A percentile compares a stretch with the other conserved stretches of the same genome.
These are phyloP conservation scores for Pneumocystis murina DNA, from an alignment of 1,139 yeast genomes.

Conservation along the genomic window DNA sequence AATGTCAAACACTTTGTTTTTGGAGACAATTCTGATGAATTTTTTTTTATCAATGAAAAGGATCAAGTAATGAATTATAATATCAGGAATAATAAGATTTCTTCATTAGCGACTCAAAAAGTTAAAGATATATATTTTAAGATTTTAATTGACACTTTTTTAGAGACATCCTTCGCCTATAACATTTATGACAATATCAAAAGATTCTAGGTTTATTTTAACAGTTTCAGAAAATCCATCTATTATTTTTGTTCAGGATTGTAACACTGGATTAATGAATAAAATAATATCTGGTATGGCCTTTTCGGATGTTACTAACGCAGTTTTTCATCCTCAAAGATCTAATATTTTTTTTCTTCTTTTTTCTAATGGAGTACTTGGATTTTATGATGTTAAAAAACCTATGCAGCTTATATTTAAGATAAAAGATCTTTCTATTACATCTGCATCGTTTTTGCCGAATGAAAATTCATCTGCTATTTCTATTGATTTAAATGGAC, in stretches of 20 bases:
- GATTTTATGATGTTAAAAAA: background rate
- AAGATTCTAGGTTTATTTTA: background rate
- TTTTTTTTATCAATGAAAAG: background rate
- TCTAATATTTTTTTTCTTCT: background rate
- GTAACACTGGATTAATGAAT: background rate
- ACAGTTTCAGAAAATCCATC: background rate
- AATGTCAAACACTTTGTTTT: background rate
- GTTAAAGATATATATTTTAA: background rate
- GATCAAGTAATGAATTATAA: background rate
- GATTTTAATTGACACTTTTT: background rate
- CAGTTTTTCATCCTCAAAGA: background rate
- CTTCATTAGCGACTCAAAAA: background rate
- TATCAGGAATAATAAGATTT: background rate
- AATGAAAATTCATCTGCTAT: background rate
- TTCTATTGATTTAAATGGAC: background rate
- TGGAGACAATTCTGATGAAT: background rate
- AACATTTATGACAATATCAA: background rate
- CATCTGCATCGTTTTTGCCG: background rate
- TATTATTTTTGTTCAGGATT: background rate
- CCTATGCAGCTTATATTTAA: background rate
- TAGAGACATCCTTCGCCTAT: background rate
- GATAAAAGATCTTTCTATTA: background rate
- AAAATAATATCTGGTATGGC: background rate
- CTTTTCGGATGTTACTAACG: background rate
- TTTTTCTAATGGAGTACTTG: background rate